A percentile compares a stretch with the other conserved stretches of the same genome.
These are phyloP conservation scores for Austropuccinia psidii DNA, from an alignment of 1,284 basidiomycete genomes.

Conservation along the genomic window DNA sequence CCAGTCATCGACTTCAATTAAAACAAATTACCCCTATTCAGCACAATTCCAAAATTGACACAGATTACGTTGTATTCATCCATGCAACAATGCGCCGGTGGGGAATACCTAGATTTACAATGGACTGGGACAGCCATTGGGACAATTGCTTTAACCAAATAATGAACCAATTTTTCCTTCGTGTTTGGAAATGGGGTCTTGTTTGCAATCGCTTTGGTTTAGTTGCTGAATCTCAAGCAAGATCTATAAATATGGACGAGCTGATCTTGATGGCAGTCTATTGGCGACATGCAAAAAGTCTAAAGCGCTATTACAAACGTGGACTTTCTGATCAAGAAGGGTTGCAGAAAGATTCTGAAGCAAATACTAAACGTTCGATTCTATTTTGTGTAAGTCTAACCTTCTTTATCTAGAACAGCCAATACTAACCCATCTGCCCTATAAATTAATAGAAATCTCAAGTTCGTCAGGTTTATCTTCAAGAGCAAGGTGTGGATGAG, in stretches of 20 bases:
- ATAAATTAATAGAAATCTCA: conserved; percentile 32
- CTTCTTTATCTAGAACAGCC: background rate
- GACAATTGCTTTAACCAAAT: conserved; percentile 21
- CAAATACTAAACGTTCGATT: background rate
- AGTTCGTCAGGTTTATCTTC: conserved; percentile 24
- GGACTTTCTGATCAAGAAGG: background rate
- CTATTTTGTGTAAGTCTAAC: conserved; percentile 9
- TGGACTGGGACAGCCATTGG: conserved; percentile 19
- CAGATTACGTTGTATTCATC: conserved; percentile 18
- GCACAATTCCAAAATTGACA: conserved; percentile 14
- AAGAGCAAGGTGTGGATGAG: conserved; percentile 19
- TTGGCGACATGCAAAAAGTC: conserved; percentile 15
- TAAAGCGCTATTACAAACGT: conserved; percentile 11
- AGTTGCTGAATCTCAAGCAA: background rate
- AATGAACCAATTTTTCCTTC: conserved; percentile 29
- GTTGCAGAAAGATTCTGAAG: conserved; percentile 1
- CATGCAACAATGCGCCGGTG: conserved; percentile 32
- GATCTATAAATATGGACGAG: conserved; percentile 2
- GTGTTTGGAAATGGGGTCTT: conserved; percentile 32
- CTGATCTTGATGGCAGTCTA: conserved; percentile 10
- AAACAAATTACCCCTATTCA: background rate
- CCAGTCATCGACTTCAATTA: background rate
- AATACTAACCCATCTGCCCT: too few relatives aligned
- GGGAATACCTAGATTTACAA: conserved; percentile 18
- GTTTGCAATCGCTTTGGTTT: background rate